These are phyloP conservation scores for Xylariaceae sp. DNA, from an alignment of 2,329 filamentous ascomycete species.

Conservation along the genomic window DNA sequence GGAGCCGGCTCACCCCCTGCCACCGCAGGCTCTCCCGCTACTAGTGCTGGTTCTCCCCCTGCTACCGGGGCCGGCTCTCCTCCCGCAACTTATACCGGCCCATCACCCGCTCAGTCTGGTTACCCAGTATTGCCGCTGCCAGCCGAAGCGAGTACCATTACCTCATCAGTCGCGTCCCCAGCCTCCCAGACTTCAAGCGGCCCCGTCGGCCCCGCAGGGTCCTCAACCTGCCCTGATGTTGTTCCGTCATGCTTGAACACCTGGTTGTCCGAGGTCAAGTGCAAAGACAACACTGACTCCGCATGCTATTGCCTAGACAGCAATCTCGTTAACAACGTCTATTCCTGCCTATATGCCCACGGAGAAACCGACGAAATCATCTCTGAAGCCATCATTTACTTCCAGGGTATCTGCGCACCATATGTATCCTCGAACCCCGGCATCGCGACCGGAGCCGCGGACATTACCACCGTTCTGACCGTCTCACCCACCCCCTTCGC, in stretches of 20 bases:
- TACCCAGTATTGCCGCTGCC: conserved; percentile 17
- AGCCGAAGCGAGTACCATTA: conserved; percentile 14
- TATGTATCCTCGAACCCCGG: conserved; percentile 73
- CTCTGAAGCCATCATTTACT: conserved; percentile 68
- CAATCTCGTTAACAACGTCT: conserved; percentile 72
- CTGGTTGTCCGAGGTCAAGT: conserved; percentile 69
- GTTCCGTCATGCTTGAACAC: conserved; percentile 90
- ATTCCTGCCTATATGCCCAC: conserved; percentile 74
- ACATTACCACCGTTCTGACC: conserved; percentile 56
- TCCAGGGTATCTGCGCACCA: conserved; percentile 83
- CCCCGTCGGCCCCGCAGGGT: conserved; percentile 36
- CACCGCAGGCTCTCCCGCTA: neutral
- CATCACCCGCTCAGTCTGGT: conserved; percentile 8
- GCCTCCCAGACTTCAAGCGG: conserved; percentile 24
- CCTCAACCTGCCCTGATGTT: conserved; percentile 58
- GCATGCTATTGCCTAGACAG: conserved; percentile 81
- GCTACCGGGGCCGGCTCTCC: conserved; percentile 13
- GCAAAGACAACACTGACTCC: conserved; percentile 76
- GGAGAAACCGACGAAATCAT: conserved; percentile 61
- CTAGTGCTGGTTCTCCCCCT: neutral
- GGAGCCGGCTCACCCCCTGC: conserved; percentile 5
- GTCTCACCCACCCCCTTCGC: conserved; percentile 41
- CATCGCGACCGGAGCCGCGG: conserved; percentile 70
- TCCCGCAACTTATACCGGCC: conserved; percentile 22
- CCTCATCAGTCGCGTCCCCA: conserved; percentile 32